These are phyloP conservation scores for Fusarium sp. DNA, from an alignment of 2,329 filamentous ascomycete species.

Conservation along the genomic window DNA sequence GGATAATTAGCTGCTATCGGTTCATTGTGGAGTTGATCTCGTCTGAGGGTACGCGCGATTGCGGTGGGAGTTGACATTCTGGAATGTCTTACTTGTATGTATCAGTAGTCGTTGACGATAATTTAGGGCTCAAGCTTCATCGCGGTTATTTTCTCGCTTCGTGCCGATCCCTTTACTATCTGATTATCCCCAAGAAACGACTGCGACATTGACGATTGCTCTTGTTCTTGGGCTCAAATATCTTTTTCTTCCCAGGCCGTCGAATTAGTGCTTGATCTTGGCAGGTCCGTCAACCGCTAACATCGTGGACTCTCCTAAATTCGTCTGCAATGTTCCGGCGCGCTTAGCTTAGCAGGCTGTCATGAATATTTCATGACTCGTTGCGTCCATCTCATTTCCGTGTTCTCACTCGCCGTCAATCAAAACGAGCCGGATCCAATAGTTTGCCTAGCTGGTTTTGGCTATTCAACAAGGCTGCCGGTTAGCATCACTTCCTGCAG, in stretches of 20 bases:
- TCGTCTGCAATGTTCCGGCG: constrained; percentile 7
- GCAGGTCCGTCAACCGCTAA: constrained; percentile 37
- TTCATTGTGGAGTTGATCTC: constrained; percentile 39
- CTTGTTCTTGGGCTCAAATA: neutral
- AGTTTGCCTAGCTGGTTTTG: constrained; percentile 23
- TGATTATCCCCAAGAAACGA: constrained; percentile 1
- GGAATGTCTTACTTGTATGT: constrained; percentile 24
- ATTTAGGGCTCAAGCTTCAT: neutral
- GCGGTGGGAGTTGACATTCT: constrained; percentile 7
- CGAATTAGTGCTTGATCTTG: constrained; percentile 34
- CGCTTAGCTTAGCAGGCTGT: constrained; percentile 8
- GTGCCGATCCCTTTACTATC: constrained; percentile 29
- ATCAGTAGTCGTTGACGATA: neutral
- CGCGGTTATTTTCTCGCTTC: constrained; percentile 27
- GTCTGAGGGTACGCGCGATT: too few relatives aligned
- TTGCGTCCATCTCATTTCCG: constrained; percentile 41
- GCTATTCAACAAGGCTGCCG: constrained; percentile 32
- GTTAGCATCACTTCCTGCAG: constrained; percentile 1
- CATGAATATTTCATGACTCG: constrained; percentile 42
- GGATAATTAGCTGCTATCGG: constrained; percentile 6
- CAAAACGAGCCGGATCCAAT: constrained; percentile 33
- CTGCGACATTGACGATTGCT: neutral
- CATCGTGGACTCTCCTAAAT: constrained; percentile 16
- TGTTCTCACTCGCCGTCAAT: constrained; percentile 27
- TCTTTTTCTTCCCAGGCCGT: too few relatives aligned